Percentiles rank a stretch among this genome's conserved stretches.
phyloP scores from a whole-genome alignment of 305 asterid species.

The Galium porrigens region DNA sequence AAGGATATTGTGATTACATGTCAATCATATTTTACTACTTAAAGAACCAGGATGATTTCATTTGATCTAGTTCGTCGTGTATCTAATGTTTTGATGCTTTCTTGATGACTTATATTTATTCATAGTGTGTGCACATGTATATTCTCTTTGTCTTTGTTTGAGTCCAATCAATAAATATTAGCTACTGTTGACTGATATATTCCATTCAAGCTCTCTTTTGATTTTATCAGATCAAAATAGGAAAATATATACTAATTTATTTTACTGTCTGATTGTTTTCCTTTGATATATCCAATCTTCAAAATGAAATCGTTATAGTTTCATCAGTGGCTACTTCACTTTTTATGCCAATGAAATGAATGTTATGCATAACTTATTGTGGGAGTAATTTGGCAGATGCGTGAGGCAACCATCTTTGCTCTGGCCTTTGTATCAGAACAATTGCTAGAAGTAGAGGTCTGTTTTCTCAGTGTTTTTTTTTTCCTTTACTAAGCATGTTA shows the following conservation, averaged over 20 bases:
- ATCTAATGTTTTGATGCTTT: background rate
- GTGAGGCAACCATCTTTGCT: slow-evolving; percentile 81
- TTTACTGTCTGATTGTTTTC: background rate
- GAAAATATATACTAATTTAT: background rate
- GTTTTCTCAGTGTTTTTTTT: slow-evolving; percentile 15
- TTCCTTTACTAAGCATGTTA: background rate
- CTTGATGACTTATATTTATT: background rate
- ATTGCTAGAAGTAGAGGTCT: slow-evolving; percentile 69
- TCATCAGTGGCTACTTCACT: background rate
- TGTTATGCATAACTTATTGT: background rate
- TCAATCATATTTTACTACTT: background rate
- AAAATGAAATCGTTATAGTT: background rate
- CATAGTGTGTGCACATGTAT: background rate
- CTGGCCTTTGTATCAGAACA: slow-evolving; percentile 78
- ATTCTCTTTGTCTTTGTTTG: background rate
- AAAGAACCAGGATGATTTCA: background rate
- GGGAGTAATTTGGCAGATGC: slow-evolving; percentile 42
- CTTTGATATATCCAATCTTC: background rate
- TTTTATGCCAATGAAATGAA: background rate
- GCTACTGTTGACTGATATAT: background rate
- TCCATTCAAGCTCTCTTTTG: background rate
- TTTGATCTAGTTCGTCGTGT: background rate
- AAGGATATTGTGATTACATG: background rate
- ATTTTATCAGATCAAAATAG: background rate
- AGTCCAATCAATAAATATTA: background rate